Conservation (phyloP, 805 yeast species). For the Kazachstania psychrophila region DNA sequence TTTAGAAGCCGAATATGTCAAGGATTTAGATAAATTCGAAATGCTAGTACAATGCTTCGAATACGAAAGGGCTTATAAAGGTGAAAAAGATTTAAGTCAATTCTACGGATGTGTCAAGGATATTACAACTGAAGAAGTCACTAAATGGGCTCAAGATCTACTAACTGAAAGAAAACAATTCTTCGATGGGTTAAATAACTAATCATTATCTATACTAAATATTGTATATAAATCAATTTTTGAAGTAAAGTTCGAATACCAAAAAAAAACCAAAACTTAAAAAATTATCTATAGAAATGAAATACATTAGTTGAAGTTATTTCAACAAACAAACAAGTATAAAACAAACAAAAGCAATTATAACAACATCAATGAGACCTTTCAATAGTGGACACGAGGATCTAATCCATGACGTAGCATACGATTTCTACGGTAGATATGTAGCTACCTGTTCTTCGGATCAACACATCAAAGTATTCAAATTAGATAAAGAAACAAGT, state of each 20-base stretch:
- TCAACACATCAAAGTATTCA: conserved; percentile 85
- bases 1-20: conserved; percentile 78
- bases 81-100: conserved; percentile 51
- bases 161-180: conserved; percentile 35
- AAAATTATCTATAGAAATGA: not conserved
- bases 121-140: conserved; percentile 65
- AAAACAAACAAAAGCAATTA: not conserved
- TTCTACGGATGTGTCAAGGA: conserved; percentile 54
- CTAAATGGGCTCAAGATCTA: conserved; percentile 54
- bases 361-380: conserved; percentile 41
- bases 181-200: not conserved
- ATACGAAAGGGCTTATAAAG: conserved; percentile 60
- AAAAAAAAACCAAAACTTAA: not conserved
- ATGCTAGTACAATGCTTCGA: conserved; percentile 75
- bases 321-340: not conserved
- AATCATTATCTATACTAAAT: no score
- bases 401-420: conserved; percentile 78
- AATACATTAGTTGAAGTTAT: not conserved
- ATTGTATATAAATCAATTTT: not conserved
- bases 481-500: conserved; percentile 47
- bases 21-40: conserved; percentile 89
- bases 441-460: conserved; percentile 94
- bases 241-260: no score
- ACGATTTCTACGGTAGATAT: conserved; percentile 87
- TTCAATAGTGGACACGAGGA: conserved; percentile 90